A percentile compares a stretch with the other conserved stretches of the same genome.
Evolutionary conservation across 371 early-diverging fungal species (phyloP).

Genomic region (Rhizopus sp.): DNA sequence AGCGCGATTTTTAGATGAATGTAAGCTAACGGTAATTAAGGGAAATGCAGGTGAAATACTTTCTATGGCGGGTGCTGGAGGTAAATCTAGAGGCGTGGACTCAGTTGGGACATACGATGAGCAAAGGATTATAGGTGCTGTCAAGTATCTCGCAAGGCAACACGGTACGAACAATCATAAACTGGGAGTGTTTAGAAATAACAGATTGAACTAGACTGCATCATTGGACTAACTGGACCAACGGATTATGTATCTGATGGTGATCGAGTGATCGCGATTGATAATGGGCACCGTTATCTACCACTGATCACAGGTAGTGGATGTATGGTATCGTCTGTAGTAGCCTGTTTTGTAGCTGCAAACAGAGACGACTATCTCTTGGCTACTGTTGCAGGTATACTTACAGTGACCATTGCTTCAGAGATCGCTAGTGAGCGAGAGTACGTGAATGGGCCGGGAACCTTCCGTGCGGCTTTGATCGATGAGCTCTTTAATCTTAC

Average conservation of each 20-base stretch:
- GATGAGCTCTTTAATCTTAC: conserved; percentile 69
- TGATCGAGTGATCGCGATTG: conserved; percentile 57
- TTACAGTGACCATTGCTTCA: conserved; percentile 60
- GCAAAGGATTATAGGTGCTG: conserved; percentile 55
- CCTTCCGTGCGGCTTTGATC: conserved; percentile 76
- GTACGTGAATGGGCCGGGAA: conserved; percentile 76
- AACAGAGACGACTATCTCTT: conserved; percentile 52
- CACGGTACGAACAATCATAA: conserved; percentile 31
- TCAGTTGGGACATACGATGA: conserved; percentile 62
- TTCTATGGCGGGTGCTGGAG: conserved; percentile 62
- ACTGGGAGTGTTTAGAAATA: not conserved
- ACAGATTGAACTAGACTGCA: conserved; percentile 32
- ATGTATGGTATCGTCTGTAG: conserved; percentile 73
- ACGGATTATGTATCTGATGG: conserved; percentile 80
- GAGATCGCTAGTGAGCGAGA: conserved; percentile 59
- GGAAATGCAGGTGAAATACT: conserved; percentile 85
- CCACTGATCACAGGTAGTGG: conserved; percentile 82
- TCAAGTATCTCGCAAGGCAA: conserved; percentile 53
- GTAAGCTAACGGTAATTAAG: conserved; percentile 72
- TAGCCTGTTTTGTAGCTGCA: conserved; percentile 70
- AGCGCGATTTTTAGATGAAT: conserved; percentile 51
- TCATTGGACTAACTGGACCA: conserved; percentile 77
- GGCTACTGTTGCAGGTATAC: conserved; percentile 68
- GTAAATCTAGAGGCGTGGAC: conserved; percentile 76
- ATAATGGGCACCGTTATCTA: conserved; percentile 72